A percentile compares a stretch with the other conserved stretches of the same genome.
These are phyloP conservation scores for Friedmanniomyces endolithicus DNA, from an alignment of 495 filamentous ascomycete genomes.

Conservation along the genomic window DNA sequence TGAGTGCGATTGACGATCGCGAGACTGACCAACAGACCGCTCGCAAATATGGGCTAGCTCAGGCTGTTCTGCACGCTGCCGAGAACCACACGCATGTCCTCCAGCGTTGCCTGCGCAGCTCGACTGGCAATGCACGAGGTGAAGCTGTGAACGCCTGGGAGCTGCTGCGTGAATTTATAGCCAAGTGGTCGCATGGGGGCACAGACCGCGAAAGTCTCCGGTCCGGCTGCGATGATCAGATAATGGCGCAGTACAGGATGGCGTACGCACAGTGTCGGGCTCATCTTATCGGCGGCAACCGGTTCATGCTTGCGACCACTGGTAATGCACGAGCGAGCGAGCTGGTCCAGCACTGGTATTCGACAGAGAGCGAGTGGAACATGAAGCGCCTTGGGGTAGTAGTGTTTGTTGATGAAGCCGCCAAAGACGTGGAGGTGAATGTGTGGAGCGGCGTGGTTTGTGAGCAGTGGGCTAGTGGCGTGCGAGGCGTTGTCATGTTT, in stretches of 20 bases:
- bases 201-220: background rate
- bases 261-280: background rate
- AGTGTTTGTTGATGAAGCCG: constrained; percentile 9
- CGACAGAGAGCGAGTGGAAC: background rate
- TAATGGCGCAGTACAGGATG: background rate
- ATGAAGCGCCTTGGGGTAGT: constrained; percentile 1
- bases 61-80: background rate
- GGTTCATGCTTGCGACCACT: constrained; percentile 7
- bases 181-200: background rate
- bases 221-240: background rate
- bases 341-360: background rate
- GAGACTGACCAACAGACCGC: background rate
- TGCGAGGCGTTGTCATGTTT: constrained; percentile 7
- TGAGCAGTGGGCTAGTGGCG: background rate
- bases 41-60: background rate
- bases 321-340: constrained; percentile 2
- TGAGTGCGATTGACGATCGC: background rate
- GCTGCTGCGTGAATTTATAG: background rate
- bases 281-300: constrained; percentile 1
- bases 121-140: background rate
- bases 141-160: background rate
- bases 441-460: constrained; percentile 2
- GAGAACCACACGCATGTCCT: background rate
- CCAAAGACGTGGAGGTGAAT: constrained; percentile 6
- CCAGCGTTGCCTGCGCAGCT: background rate